A percentile compares a stretch with the other conserved stretches of the same genome.
phyloP scores from a whole-genome alignment of 192 early-diverging fungal genomes.

The Backusella circina region DNA sequence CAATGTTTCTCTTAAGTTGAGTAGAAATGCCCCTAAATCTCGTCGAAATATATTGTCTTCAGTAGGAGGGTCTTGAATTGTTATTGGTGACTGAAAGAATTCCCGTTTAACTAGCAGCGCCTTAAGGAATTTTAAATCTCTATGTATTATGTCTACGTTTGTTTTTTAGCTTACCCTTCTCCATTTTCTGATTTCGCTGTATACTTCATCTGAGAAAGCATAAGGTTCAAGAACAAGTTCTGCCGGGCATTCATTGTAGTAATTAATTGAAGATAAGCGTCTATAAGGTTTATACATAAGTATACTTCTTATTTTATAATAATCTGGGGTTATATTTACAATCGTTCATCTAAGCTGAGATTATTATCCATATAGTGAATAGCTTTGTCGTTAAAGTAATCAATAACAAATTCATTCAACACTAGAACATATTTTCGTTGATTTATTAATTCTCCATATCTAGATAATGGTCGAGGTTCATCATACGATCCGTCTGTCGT shows the following conservation, averaged over 20 bases:
- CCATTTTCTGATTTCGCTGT: neutral
- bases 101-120: neutral
- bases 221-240: neutral
- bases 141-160: conserved; percentile 5
- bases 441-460: neutral
- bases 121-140: neutral
- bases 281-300: conserved; percentile 5
- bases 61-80: neutral
- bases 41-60: neutral
- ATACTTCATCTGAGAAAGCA: conserved; percentile 1
- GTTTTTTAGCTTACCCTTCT: conserved; percentile 1
- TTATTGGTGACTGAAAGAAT: neutral
- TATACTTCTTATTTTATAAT: neutral
- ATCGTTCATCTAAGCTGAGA: conserved; percentile 1
- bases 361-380: conserved; percentile 8
- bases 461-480: neutral
- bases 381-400: neutral
- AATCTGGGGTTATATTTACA: conserved; percentile 1
- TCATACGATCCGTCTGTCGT: neutral
- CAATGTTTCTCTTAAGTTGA: conserved; percentile 1
- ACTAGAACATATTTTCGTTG: conserved; percentile 1
- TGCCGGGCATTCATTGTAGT: neutral
- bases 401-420: conserved; percentile 2
- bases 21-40: conserved; percentile 2
- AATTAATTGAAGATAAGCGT: conserved; percentile 4